Conservation (phyloP, 345 rosid genomes). For the Murraya paniculata region DNA sequence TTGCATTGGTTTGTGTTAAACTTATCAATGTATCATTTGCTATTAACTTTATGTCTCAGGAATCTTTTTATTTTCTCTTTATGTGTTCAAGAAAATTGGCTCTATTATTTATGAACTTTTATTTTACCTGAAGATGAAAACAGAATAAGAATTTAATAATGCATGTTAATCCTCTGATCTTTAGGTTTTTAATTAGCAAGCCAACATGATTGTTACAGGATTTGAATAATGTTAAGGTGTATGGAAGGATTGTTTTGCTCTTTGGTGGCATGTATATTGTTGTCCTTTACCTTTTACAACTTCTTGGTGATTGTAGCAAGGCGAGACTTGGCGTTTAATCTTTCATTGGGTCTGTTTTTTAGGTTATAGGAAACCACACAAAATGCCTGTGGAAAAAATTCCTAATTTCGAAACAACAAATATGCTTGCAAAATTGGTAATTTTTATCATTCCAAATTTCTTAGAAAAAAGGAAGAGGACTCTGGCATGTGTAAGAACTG, state of each 20-base stretch:
- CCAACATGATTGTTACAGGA: conserved; percentile 10
- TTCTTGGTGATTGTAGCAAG: conserved; percentile 10
- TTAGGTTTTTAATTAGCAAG: conserved; percentile 6
- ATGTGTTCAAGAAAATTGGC: background rate
- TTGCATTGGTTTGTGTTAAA: conserved; percentile 6
- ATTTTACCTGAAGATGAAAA: background rate
- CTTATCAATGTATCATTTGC: conserved; percentile 2
- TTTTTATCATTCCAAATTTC: background rate
- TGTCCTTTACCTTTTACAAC: conserved; percentile 4
- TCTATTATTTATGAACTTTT: background rate
- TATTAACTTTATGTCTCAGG: background rate
- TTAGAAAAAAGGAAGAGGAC: background rate
- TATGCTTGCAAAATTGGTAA: background rate
- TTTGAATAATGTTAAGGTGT: conserved; percentile 14
- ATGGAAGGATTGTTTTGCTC: background rate
- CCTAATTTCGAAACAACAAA: background rate
- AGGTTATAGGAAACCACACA: background rate
- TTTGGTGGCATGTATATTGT: conserved; percentile 7
- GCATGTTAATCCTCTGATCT: background rate
- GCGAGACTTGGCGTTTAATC: conserved; percentile 2
- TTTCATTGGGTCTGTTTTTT: background rate
- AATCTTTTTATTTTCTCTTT: background rate
- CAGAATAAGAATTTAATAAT: background rate
- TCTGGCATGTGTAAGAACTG: background rate
- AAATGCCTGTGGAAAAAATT: background rate